phyloP scores from a whole-genome alignment of 306 rosid species.

The Phaseolus lunatus region DNA sequence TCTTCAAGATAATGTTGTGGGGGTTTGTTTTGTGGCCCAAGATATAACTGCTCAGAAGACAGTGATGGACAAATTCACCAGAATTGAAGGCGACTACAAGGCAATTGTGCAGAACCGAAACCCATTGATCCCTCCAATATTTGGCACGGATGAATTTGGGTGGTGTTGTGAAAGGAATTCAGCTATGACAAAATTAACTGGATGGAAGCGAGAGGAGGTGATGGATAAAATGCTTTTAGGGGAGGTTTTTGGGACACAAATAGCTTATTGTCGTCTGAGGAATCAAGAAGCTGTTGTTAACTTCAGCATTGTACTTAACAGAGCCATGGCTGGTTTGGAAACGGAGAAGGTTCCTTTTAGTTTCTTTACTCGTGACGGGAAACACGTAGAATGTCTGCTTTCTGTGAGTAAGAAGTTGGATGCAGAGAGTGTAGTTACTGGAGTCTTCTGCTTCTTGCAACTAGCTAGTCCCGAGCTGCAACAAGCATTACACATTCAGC shows the following conservation, averaged over 20 bases:
- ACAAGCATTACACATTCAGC: conserved; percentile 76
- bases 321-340: conserved; percentile 72
- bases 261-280: conserved; percentile 73
- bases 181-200: conserved; percentile 80
- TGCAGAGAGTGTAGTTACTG: conserved; percentile 67
- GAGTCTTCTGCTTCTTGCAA: conserved; percentile 85
- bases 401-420: conserved; percentile 77
- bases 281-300: conserved; percentile 82
- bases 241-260: conserved; percentile 73
- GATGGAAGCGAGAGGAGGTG: conserved; percentile 78
- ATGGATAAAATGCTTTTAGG: conserved; percentile 85
- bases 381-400: conserved; percentile 71
- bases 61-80: conserved; percentile 87
- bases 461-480: conserved; percentile 86
- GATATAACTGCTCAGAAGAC: conserved; percentile 84
- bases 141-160: conserved; percentile 84
- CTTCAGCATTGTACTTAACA: conserved; percentile 71
- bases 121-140: conserved; percentile 86
- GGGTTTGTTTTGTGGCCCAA: conserved; percentile 93
- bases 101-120: conserved; percentile 83
- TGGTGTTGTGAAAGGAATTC: conserved; percentile 95
- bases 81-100: conserved; percentile 87
- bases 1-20: conserved; percentile 68
- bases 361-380: conserved; percentile 61
- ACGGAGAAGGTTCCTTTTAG: conserved; percentile 72